Conservation (phyloP, 768 basidiomycete genomes). For the Trametes gibbosa region DNA sequence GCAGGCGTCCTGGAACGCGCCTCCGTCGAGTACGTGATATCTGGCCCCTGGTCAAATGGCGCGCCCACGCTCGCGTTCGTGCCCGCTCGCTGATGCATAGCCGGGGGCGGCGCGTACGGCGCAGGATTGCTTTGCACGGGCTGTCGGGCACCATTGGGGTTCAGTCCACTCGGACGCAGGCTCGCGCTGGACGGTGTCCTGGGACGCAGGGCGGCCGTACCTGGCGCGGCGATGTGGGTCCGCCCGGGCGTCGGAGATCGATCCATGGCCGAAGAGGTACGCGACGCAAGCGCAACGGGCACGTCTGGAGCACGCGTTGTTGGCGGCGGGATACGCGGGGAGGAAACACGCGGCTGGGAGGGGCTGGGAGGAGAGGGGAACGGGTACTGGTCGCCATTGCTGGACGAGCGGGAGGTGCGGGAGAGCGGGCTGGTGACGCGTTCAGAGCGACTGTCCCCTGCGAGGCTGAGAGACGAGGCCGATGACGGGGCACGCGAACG, state of each 20-base stretch:
- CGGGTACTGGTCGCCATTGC: slow-evolving; percentile 14
- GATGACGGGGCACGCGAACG: slow-evolving; percentile 25
- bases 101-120: slow-evolving; percentile 1
- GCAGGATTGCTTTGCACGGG: slow-evolving; percentile 16
- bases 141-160: slow-evolving; percentile 3
- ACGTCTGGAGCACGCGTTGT: slow-evolving; percentile 9
- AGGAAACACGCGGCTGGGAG: slow-evolving; percentile 7
- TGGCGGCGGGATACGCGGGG: too few relatives aligned
- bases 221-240: slow-evolving; percentile 6
- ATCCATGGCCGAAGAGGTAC: slow-evolving; percentile 18
- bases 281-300: slow-evolving; percentile 9
- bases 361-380: slow-evolving; percentile 20
- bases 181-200: slow-evolving; percentile 17
- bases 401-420: neutral
- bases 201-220: slow-evolving; percentile 7
- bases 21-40: slow-evolving; percentile 21
- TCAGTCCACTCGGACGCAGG: slow-evolving; percentile 5
- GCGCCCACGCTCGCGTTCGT: slow-evolving; percentile 10
- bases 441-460: slow-evolving; percentile 17
- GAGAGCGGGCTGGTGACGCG: slow-evolving; percentile 21
- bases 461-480: slow-evolving; percentile 17
- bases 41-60: slow-evolving; percentile 13
- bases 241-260: slow-evolving; percentile 17
- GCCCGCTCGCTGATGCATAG: slow-evolving; percentile 11
- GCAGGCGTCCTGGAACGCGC: slow-evolving; percentile 5